Conservation (phyloP, 108 stramenopile species). For the Schizochytrium sp. region DNA sequence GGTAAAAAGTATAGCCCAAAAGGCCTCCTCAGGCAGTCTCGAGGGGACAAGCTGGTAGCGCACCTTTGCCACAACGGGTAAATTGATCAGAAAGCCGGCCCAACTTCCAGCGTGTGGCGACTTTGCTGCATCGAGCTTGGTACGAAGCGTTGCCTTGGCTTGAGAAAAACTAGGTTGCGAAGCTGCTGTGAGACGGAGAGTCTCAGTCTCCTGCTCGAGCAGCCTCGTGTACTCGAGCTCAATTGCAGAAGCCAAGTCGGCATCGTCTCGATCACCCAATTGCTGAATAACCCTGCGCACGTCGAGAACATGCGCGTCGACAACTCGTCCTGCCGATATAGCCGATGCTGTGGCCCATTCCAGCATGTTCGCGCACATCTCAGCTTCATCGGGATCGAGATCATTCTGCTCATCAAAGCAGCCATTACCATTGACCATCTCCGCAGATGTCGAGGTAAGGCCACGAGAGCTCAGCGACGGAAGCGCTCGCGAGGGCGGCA, state of each 20-base stretch:
- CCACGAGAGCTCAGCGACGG: too few relatives aligned
- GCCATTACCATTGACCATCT: background rate
- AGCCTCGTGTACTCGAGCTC: background rate
- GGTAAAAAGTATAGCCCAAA: background rate
- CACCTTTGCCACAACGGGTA: background rate
- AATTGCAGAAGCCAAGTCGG: background rate
- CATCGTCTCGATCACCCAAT: background rate
- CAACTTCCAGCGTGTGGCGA: background rate
- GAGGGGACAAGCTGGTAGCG: constrained; percentile 6
- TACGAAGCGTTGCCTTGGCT: background rate
- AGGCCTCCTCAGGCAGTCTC: background rate
- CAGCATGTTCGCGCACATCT: background rate
- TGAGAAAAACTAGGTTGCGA: background rate
- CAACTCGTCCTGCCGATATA: background rate
- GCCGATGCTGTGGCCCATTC: background rate
- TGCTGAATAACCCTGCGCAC: background rate
- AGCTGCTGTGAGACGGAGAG: background rate
- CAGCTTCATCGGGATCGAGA: background rate
- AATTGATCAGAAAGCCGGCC: background rate
- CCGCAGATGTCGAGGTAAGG: background rate
- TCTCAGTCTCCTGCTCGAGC: background rate
- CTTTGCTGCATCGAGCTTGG: background rate
- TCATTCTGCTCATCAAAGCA: background rate
- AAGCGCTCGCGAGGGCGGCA: too few relatives aligned
- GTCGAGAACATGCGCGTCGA: background rate